Conservation (phyloP, 768 basidiomycete species). For the Crepidotus variabilis region DNA sequence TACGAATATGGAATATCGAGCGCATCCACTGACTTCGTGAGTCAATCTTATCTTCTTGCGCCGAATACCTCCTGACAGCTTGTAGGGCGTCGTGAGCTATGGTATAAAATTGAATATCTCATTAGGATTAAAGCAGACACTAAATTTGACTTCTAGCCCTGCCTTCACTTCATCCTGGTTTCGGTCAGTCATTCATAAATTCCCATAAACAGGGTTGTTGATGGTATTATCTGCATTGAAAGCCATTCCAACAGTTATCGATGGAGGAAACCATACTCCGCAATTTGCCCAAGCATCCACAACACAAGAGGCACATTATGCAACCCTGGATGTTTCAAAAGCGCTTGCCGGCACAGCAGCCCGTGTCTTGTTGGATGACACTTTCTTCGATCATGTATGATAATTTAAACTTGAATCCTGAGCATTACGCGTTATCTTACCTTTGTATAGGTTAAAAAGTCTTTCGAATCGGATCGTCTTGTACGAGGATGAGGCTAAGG, state of each 20-base stretch:
- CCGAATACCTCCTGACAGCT: not conserved
- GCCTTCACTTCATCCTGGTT: conserved; percentile 73
- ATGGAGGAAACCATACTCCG: conserved; percentile 77
- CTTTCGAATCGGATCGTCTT: not conserved
- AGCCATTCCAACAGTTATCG: conserved; percentile 73
- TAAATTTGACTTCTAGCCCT: conserved; percentile 31
- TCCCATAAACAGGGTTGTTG: not conserved
- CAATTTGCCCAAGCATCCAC: conserved; percentile 64
- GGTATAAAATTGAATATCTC: conserved; percentile 32
- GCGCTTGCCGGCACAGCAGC: conserved; percentile 69
- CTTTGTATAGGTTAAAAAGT: not conserved
- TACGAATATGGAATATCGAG: conserved; percentile 63
- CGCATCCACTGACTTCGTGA: conserved; percentile 81
- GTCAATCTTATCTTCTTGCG: not conserved
- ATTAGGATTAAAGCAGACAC: not conserved
- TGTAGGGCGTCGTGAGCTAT: conserved; percentile 72
- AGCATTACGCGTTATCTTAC: not conserved
- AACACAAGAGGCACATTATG: conserved; percentile 57
- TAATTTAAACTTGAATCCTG: not conserved
- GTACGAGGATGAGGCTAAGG: not conserved
- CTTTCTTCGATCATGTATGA: conserved; percentile 53
- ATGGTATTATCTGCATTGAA: not conserved
- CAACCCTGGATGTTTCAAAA: conserved; percentile 64
- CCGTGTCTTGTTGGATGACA: conserved; percentile 62
- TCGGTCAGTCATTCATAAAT: conserved; percentile 33